Conservation (phyloP, 257 asterid species). For the Schizonepeta tenuifolia region DNA sequence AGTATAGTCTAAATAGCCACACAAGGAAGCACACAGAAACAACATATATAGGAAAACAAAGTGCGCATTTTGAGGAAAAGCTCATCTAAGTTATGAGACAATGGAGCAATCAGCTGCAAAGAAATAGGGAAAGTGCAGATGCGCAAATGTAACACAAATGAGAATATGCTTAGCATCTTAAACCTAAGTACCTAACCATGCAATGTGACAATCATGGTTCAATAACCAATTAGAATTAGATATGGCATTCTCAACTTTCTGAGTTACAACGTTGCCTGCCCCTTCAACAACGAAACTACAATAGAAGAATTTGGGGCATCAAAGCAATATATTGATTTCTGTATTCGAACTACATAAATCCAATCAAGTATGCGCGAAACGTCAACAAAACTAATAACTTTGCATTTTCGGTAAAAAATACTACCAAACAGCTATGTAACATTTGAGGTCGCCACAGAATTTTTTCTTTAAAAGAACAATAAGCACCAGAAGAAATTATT, state of each 20-base stretch:
- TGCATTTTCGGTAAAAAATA: background rate
- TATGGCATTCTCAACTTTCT: background rate
- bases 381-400: background rate
- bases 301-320: conserved; percentile 6
- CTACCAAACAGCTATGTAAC: too few relatives aligned
- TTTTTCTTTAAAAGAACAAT: too few relatives aligned
- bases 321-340: background rate
- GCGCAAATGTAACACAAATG: conserved; percentile 5
- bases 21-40: background rate
- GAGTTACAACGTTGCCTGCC: background rate
- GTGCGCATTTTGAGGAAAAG: background rate
- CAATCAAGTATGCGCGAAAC: too few relatives aligned
- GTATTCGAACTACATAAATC: background rate
- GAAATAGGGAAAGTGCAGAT: background rate
- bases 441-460: too few relatives aligned
- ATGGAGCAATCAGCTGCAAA: background rate
- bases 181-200: background rate
- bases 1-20: background rate
- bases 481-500: background rate
- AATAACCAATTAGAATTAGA: conserved; percentile 4
- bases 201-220: background rate
- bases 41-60: background rate
- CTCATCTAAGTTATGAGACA: background rate
- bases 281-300: background rate
- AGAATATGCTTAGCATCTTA: conserved; percentile 10